Base-by-base conservation (phyloP, 768 basidiomycete genomes). In the Podaxis sp. region DNA sequence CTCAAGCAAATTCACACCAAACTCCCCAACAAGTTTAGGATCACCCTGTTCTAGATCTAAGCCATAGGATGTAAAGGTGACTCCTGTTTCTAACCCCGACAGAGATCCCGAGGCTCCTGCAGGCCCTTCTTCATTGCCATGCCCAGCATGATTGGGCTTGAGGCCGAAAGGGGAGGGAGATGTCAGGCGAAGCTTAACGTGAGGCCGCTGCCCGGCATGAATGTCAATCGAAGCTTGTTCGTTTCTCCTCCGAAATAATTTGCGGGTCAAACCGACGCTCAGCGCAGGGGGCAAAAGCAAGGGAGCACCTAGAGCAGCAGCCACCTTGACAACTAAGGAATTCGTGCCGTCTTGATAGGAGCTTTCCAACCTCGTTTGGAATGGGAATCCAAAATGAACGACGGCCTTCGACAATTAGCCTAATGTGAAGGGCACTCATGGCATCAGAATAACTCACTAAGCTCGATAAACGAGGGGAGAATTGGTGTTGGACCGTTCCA, bases 401-500 rank as follows among this genome's bases (percentile, higher is more conserved):
- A 77, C 72, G 60, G 80, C 69, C 82, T 82, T 60, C 36, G 66
- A 64, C 57, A 55, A 58, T 37, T 5, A 49, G 25, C 15, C 33
- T 57, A 43, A 19, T 13, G n/a, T 17, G 51, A 49, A 17, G 3
- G 37, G 11, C 3, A 36, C 27, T 5, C 52, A 52, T 11, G 36
- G 24, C 9, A 59, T 47, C 66, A 55, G 64, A 56, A 63, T 51
- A 61, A 65, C 73, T 55, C 70, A 81, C 85, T 72, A 80, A 75
- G n/a, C 80, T 74, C 49, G 72, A 71, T 61, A 86, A 68, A 55
- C 84, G 82, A 13, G 91, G 89, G 29, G 90, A 91, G 69, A 85
- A 86, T 67, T 92, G 90, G 72, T 94, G 89, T 61, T 82, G 84
- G 53, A 95, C 73, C 2, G 91, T 91, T 40, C 90, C 91, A 25